phyloP scores from a whole-genome alignment of 2,329 filamentous ascomycete species.

The Aotearoamyces nothofagi region DNA sequence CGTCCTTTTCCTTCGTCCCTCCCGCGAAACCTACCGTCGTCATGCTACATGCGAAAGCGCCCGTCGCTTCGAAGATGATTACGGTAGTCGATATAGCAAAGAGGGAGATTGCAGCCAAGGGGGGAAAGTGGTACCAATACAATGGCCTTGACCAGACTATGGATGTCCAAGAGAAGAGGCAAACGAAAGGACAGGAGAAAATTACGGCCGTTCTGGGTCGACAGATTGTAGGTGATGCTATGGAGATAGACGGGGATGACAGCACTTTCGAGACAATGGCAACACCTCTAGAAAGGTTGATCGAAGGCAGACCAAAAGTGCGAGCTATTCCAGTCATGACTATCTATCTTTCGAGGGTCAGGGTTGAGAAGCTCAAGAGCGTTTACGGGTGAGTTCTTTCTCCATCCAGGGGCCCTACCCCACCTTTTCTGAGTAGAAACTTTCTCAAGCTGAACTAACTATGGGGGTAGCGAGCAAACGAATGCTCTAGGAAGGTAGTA shows the following conservation, averaged over 20 bases:
- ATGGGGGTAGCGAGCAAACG: conserved; percentile 22
- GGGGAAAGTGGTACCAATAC: conserved; percentile 26
- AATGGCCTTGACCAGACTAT: conserved; percentile 14
- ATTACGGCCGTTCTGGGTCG: conserved; percentile 17
- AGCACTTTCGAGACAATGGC: conserved; percentile 42
- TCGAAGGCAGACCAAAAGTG: conserved; percentile 28
- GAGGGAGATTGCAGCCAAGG: conserved; percentile 31
- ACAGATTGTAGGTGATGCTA: conserved; percentile 9
- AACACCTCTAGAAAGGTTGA: conserved; percentile 37
- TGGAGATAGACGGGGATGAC: conserved; percentile 22
- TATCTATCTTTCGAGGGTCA: conserved; percentile 38
- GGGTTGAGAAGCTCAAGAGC: conserved; percentile 38
- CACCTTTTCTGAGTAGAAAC: too few species aligned
- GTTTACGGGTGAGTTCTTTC: conserved; percentile 17
- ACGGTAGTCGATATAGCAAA: conserved; percentile 53
- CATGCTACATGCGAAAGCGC: conserved; percentile 22
- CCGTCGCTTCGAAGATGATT: conserved; percentile 44
- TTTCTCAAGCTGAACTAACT: too few species aligned
- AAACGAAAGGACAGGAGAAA: conserved; percentile 1
- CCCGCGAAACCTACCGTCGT: conserved; percentile 22
- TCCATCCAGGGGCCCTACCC: too few species aligned
- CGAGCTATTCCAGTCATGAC: conserved; percentile 38
- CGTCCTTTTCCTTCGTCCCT: conserved; percentile 7
- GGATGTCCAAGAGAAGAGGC: conserved; percentile 6
- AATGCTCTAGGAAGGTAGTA: too few species aligned